phyloP scores from a whole-genome alignment of 2,329 filamentous ascomycete genomes.

The Scorias spongiosa region DNA sequence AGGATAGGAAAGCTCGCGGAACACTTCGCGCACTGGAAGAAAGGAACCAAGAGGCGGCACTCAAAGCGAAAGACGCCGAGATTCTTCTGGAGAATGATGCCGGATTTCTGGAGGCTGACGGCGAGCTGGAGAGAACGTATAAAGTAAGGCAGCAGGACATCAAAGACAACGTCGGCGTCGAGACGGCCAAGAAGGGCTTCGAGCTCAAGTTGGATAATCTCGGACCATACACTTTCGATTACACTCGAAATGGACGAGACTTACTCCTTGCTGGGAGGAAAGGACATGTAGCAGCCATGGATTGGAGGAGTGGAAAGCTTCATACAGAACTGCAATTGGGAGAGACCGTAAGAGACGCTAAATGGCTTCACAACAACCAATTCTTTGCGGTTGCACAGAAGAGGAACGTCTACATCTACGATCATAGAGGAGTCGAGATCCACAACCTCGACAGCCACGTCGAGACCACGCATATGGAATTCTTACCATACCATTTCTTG shows the following conservation, averaged over 20 bases:
- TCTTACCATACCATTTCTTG: conserved; percentile 90
- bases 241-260: conserved; percentile 76
- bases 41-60: conserved; percentile 65
- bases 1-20: conserved; percentile 77
- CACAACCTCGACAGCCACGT: conserved; percentile 82
- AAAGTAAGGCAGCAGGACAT: conserved; percentile 86
- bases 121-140: conserved; percentile 80
- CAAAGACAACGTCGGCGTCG: conserved; percentile 53
- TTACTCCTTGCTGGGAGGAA: conserved; percentile 76
- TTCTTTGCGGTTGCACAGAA: conserved; percentile 93
- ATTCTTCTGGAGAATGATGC: conserved; percentile 76
- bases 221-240: conserved; percentile 79
- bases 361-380: conserved; percentile 90
- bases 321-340: conserved; percentile 82
- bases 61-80: conserved; percentile 87
- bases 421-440: conserved; percentile 75
- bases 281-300: conserved; percentile 90
- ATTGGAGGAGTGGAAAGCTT: conserved; percentile 85
- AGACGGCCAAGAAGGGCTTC: conserved; percentile 84
- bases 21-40: conserved; percentile 65
- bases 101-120: conserved; percentile 79
- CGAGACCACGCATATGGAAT: conserved; percentile 88
- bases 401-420: conserved; percentile 94
- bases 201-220: conserved; percentile 70
- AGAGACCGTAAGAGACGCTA: conserved; percentile 78